These are phyloP conservation scores for Phytophthora agathidicida DNA, from an alignment of 352 stramenopile genomes.

Conservation along the genomic window DNA sequence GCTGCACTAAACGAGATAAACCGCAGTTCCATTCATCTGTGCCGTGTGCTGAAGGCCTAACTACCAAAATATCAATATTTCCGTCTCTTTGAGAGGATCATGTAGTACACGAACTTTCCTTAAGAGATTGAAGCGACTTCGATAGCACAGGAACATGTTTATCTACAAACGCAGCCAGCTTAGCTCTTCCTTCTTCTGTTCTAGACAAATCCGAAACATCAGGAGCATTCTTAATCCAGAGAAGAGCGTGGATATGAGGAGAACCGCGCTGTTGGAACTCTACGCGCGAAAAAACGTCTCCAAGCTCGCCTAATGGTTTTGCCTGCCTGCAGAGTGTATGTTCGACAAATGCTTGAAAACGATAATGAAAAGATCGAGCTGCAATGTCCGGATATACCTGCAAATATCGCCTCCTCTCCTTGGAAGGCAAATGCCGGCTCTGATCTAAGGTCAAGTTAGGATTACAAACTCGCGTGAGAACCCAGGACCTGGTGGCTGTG, in stretches of 20 bases:
- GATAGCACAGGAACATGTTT: background rate
- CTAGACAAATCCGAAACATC: constrained; percentile 4
- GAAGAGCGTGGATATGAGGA: constrained; percentile 19
- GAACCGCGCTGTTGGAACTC: constrained; percentile 27
- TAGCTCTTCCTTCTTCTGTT: background rate
- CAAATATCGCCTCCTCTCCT: background rate
- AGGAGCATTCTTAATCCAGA: constrained; percentile 20
- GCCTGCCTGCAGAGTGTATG: background rate
- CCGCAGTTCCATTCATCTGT: constrained; percentile 4
- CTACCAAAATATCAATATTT: background rate
- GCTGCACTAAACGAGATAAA: constrained; percentile 2
- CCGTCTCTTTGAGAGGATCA: too few relatives aligned
- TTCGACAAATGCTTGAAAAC: constrained; percentile 26
- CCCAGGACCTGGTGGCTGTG: too few relatives aligned
- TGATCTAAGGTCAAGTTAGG: too few relatives aligned
- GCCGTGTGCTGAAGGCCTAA: background rate
- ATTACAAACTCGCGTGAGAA: too few relatives aligned
- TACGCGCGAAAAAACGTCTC: constrained; percentile 25
- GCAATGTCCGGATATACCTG: constrained; percentile 23
- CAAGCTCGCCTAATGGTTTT: constrained; percentile 12
- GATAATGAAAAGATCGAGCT: constrained; percentile 15
- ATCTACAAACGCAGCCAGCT: constrained; percentile 3
- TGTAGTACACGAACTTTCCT: background rate
- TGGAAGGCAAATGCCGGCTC: too few relatives aligned
- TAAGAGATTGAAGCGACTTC: background rate